These are phyloP conservation scores for Coriolopsis trogii DNA, from an alignment of 1,284 basidiomycete species.

Conservation along the genomic window DNA sequence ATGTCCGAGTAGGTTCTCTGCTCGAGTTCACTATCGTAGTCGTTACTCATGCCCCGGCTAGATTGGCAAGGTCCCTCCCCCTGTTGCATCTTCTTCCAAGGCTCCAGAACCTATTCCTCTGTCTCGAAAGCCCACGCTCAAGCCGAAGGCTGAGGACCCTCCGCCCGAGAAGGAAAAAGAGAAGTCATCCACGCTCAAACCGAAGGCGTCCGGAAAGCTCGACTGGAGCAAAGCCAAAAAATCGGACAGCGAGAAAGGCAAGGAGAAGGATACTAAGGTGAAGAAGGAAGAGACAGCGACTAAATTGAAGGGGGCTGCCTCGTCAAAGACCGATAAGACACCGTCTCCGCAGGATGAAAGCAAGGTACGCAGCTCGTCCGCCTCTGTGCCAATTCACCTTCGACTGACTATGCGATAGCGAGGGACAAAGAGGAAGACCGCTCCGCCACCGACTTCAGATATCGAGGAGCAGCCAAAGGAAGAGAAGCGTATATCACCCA, in stretches of 20 bases:
- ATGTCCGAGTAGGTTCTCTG: conserved; percentile 49
- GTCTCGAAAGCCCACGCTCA: conserved; percentile 19
- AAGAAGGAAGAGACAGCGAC: conserved; percentile 22
- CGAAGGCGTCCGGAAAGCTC: conserved; percentile 56
- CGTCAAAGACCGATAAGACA: conserved; percentile 27
- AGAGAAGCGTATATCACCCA: conserved; percentile 5
- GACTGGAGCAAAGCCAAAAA: conserved; percentile 71
- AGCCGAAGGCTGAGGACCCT: conserved; percentile 26
- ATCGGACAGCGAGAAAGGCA: conserved; percentile 23
- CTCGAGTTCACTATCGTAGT: neutral
- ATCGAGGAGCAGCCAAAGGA: conserved; percentile 23
- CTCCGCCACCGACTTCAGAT: conserved; percentile 25
- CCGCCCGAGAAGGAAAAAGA: conserved; percentile 20
- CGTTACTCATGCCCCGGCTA: conserved; percentile 3
- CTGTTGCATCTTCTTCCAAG: conserved; percentile 30
- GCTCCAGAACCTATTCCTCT: conserved; percentile 26
- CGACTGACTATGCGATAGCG: conserved; percentile 39
- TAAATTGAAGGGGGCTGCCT: conserved; percentile 15
- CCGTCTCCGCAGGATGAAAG: conserved; percentile 12
- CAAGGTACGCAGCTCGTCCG: conserved; percentile 19
- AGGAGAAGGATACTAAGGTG: conserved; percentile 16
- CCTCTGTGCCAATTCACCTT: neutral
- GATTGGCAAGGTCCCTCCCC: conserved; percentile 23
- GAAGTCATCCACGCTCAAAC: conserved; percentile 34
- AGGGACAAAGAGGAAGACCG: conserved; percentile 60